These are phyloP conservation scores for Incumbomyces lentus DNA, from an alignment of 2,329 filamentous ascomycete species.

Conservation along the genomic window DNA sequence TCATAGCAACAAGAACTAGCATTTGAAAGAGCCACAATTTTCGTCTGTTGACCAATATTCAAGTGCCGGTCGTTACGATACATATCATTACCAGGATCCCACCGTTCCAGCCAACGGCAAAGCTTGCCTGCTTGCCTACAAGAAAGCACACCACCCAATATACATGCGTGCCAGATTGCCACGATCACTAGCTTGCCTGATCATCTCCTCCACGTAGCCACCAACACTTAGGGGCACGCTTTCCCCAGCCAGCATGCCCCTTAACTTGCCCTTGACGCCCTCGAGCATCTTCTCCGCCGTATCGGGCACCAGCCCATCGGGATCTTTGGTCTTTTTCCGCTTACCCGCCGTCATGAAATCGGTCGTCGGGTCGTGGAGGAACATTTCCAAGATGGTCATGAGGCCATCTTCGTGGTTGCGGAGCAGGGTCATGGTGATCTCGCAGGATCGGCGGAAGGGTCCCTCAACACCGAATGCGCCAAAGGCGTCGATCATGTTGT, in stretches of 20 bases:
- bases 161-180: constrained; percentile 86
- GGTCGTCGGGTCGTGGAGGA: constrained; percentile 91
- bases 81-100: too few species aligned
- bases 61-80: too few species aligned
- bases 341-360: constrained; percentile 67
- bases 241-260: constrained; percentile 72
- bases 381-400: constrained; percentile 95
- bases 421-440: constrained; percentile 74
- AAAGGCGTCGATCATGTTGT: constrained; percentile 98
- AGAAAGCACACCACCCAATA: constrained; percentile 79
- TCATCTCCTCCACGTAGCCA: constrained; percentile 92
- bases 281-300: constrained; percentile 75
- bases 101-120: too few species aligned
- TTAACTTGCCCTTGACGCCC: constrained; percentile 76
- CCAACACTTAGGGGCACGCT: constrained; percentile 89
- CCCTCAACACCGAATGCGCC: constrained; percentile 85
- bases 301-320: constrained; percentile 44
- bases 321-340: constrained; percentile 37
- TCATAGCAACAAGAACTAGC: too few species aligned
- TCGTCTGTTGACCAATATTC: too few species aligned
- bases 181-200: constrained; percentile 72
- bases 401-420: constrained; percentile 89
- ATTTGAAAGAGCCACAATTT: too few species aligned
- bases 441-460: constrained; percentile 81
- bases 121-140: constrained; percentile 29